phyloP scores from a whole-genome alignment of 2,329 filamentous ascomycete species.

The Monilinia polystroma region DNA sequence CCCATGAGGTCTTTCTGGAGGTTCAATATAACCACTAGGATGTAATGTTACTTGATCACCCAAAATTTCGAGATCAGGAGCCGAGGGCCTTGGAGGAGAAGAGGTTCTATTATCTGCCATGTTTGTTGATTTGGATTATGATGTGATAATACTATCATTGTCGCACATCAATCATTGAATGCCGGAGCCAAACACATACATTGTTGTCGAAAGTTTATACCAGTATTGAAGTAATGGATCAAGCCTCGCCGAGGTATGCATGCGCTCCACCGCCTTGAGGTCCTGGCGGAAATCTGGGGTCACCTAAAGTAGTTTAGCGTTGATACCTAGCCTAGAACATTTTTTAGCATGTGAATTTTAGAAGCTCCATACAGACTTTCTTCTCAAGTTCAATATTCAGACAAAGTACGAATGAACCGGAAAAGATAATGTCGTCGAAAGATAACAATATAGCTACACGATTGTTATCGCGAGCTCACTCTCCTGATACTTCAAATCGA shows the following conservation, averaged over 20 bases:
- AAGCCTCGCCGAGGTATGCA: constrained; percentile 17
- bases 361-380: not conserved
- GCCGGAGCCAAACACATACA: not conserved
- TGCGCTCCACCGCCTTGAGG: not conserved
- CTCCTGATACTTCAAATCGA: constrained; percentile 64
- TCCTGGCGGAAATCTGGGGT: constrained; percentile 19
- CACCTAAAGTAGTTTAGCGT: constrained; percentile 14
- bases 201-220: not conserved
- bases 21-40: constrained; percentile 65
- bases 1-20: constrained; percentile 44
- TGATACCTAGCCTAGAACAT: not conserved
- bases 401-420: not conserved
- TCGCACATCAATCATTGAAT: constrained; percentile 2
- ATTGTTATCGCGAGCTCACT: constrained; percentile 77
- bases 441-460: constrained; percentile 32
- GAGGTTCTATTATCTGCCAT: constrained; percentile 40
- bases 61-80: constrained; percentile 75
- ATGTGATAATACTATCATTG: constrained; percentile 12
- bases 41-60: constrained; percentile 73
- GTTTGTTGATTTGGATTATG: constrained; percentile 5
- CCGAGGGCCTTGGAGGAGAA: constrained; percentile 47
- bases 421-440: constrained; percentile 28
- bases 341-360: constrained; percentile 20
- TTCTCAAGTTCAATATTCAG: not conserved
- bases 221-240: not conserved